Conservation (phyloP, 2,329 filamentous ascomycete species). For the Arthrocladium fulminans region DNA sequence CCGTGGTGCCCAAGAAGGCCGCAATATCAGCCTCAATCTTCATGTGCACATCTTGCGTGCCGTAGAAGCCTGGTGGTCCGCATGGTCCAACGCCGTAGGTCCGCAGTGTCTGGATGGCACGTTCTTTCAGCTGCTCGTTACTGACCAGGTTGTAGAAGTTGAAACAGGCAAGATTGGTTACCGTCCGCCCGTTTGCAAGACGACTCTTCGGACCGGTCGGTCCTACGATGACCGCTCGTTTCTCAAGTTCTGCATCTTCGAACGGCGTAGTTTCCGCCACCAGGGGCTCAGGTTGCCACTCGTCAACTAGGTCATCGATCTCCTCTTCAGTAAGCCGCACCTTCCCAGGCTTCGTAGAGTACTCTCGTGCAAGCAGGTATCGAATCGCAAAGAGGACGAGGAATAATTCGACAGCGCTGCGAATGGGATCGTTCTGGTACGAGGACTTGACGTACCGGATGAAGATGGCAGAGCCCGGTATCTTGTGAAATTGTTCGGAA, state of each 20-base stretch:
- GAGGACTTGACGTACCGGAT: constrained; percentile 93
- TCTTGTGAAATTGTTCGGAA: constrained; percentile 66
- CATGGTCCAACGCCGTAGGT: constrained; percentile 96
- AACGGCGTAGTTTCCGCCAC: constrained; percentile 64
- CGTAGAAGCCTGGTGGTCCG: constrained; percentile 95
- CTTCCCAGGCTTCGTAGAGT: constrained; percentile 85
- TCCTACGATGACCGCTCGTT: constrained; percentile 75
- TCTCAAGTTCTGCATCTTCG: constrained; percentile 76
- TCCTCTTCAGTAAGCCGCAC: constrained; percentile 89
- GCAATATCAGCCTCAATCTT: constrained; percentile 93
- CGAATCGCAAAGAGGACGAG: constrained; percentile 91
- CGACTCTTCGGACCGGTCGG: constrained; percentile 86
- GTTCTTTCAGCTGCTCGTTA: constrained; percentile 87
- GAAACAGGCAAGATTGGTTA: constrained; percentile 86
- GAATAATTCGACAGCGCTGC: constrained; percentile 85
- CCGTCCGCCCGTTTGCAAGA: constrained; percentile 77
- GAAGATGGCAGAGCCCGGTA: constrained; percentile 89
- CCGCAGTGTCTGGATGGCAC: constrained; percentile 84
- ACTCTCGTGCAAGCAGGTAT: constrained; percentile 84
- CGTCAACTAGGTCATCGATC: constrained; percentile 91
- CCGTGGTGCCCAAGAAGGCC: constrained; percentile 73
- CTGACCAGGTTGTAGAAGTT: constrained; percentile 97
- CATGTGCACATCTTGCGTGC: constrained; percentile 96
- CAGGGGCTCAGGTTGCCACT: constrained; percentile 91
- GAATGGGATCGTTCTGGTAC: constrained; percentile 93